A percentile compares a stretch with the other conserved stretches of the same genome.
Conservation (phyloP, 1,284 basidiomycete genomes). For the Leccinum subfulvum region DNA sequence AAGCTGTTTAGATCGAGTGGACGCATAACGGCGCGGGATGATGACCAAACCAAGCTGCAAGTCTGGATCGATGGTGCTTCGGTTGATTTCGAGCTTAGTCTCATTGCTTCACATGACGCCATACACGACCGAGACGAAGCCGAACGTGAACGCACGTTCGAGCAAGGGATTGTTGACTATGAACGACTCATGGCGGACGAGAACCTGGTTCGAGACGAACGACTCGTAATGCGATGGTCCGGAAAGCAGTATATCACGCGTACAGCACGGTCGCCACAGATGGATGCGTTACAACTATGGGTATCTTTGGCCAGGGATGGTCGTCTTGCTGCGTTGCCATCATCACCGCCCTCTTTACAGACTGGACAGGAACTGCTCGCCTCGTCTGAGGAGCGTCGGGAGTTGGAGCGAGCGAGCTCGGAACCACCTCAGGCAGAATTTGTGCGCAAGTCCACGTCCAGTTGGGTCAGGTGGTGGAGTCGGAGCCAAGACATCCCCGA, state of each 20-base stretch:
- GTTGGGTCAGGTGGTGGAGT: constrained; percentile 79
- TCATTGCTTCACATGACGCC: constrained; percentile 37
- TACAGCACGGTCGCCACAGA: constrained; percentile 60
- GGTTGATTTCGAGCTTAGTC: constrained; percentile 62
- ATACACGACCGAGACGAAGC: constrained; percentile 46
- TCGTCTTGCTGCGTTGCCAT: constrained; percentile 28
- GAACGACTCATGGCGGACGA: constrained; percentile 55
- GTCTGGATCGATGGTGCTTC: constrained; percentile 55
- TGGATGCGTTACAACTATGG: constrained; percentile 63
- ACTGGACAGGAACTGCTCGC: constrained; percentile 33
- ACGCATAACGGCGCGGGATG: constrained; percentile 46
- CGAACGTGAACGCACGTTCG: constrained; percentile 53
- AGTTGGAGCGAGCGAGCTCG: constrained; percentile 33
- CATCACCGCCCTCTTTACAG: constrained; percentile 32
- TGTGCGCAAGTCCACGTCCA: constrained; percentile 48
- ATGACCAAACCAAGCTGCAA: constrained; percentile 53
- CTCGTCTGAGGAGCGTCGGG: constrained; percentile 30
- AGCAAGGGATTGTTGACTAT: constrained; percentile 54
- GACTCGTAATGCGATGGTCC: constrained; percentile 66
- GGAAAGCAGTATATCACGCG: constrained; percentile 67
- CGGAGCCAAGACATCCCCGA: constrained; percentile 43
- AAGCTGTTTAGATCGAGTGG: constrained; percentile 50
- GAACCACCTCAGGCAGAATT: constrained; percentile 36
- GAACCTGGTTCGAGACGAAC: constrained; percentile 50
- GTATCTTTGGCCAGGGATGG: constrained; percentile 42